These are phyloP conservation scores for Candida taoyuanica DNA, from an alignment of 805 yeast genomes.

Conservation along the genomic window DNA sequence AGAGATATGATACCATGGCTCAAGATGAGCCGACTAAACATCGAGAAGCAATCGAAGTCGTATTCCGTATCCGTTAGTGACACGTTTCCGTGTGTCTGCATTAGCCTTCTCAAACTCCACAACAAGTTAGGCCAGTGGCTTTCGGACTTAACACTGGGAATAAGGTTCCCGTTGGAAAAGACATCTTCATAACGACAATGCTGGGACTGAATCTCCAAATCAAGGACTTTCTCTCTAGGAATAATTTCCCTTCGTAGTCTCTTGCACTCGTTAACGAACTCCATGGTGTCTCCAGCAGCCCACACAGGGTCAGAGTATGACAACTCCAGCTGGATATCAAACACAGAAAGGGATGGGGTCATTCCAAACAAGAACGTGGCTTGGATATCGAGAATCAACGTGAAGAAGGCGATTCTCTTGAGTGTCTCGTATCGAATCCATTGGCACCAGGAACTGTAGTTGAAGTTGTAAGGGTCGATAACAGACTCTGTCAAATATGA, in stretches of 20 bases:
- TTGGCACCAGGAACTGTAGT: constrained; percentile 33
- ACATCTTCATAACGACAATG: constrained; percentile 13
- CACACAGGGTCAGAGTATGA: constrained; percentile 44
- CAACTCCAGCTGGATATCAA: constrained; percentile 40
- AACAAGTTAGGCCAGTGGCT: constrained; percentile 35
- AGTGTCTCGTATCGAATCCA: constrained; percentile 44
- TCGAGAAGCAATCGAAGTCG: constrained; percentile 31
- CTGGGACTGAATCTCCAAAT: constrained; percentile 3
- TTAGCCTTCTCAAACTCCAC: constrained; percentile 31
- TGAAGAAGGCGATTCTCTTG: constrained; percentile 39
- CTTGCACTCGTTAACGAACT: constrained; percentile 25
- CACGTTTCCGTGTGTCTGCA: constrained; percentile 24
- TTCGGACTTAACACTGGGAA: constrained; percentile 28
- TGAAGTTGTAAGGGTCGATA: constrained; percentile 5
- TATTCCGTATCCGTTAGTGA: constrained; percentile 26
- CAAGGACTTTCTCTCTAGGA: constrained; percentile 6
- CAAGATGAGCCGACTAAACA: constrained; percentile 31
- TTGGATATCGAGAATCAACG: constrained; percentile 39
- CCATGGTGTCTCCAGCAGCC: constrained; percentile 29
- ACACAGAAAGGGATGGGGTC: constrained; percentile 34
- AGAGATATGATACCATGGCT: constrained; percentile 32
- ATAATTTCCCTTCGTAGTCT: constrained; percentile 27
- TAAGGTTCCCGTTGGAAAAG: constrained; percentile 15
- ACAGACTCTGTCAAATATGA: constrained; percentile 13
- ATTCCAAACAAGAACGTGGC: constrained; percentile 32